Conservation (phyloP, 2,329 filamentous ascomycete species). For the Ceratocystis smalleyi region DNA sequence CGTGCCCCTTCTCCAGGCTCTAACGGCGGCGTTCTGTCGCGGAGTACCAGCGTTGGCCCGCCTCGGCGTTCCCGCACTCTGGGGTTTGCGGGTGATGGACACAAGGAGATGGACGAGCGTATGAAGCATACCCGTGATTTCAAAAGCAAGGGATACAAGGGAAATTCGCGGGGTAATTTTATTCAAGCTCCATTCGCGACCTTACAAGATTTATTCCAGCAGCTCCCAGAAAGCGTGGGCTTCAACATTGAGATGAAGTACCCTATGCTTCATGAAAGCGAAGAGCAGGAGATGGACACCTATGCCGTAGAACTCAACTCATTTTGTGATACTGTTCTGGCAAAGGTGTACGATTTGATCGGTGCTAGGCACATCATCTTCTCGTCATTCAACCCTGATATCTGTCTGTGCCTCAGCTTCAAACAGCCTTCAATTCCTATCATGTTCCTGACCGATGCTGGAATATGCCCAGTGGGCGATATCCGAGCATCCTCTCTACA, state of each 20-base stretch:
- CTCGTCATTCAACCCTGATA: conserved; percentile 92
- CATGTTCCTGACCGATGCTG: conserved; percentile 83
- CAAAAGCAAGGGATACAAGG: conserved; percentile 90
- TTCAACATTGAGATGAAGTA: conserved; percentile 99
- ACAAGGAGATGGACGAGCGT: conserved; percentile 47
- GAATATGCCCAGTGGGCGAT: conserved; percentile 66
- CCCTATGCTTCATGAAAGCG: conserved; percentile 89
- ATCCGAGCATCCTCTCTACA: conserved; percentile 82
- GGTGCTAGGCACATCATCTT: conserved; percentile 85
- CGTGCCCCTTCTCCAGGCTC: conserved; percentile 10
- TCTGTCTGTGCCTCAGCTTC: conserved; percentile 84
- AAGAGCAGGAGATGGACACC: conserved; percentile 91
- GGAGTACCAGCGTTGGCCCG: conserved; percentile 28
- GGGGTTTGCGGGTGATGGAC: conserved; percentile 32
- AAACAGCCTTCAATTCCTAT: conserved; percentile 96
- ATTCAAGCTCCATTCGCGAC: conserved; percentile 95
- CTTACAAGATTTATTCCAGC: conserved; percentile 78
- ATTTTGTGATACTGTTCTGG: conserved; percentile 85
- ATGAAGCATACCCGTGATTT: conserved; percentile 97
- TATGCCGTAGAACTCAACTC: conserved; percentile 92
- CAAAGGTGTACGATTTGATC: conserved; percentile 75
- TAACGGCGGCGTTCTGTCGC: conserved; percentile 15
- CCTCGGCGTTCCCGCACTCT: conserved; percentile 38
- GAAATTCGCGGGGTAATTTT: conserved; percentile 81
- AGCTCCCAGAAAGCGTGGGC: conserved; percentile 65